Evolutionary conservation across 1,284 basidiomycete species (phyloP).

Genomic region (Thecaphora frezii): DNA sequence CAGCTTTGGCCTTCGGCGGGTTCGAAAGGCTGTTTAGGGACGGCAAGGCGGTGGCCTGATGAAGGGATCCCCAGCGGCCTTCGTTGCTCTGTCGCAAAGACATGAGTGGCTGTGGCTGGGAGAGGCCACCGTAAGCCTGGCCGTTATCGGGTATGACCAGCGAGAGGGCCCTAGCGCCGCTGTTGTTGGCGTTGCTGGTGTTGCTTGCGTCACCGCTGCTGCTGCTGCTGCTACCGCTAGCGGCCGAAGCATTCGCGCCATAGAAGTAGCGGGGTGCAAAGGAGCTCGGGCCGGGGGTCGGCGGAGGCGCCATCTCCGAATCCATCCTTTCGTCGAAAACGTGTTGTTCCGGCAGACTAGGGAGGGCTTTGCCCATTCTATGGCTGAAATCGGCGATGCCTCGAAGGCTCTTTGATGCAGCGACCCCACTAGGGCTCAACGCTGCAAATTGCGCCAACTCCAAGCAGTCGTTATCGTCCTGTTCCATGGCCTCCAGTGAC

Average conservation of each 20-base stretch:
- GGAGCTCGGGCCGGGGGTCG: not conserved
- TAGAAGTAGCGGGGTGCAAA: not conserved
- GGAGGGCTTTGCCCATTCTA: not conserved
- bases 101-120: no score
- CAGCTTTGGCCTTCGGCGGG: conserved; percentile 9
- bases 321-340: not conserved
- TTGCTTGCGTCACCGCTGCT: no score
- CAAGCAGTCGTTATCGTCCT: no score
- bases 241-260: not conserved
- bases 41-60: conserved; percentile 4
- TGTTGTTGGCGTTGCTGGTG: no score
- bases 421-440: no score
- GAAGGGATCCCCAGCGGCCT: conserved; percentile 4
- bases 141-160: conserved; percentile 28
- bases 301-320: not conserved
- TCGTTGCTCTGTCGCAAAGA: no score
- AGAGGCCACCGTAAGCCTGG: conserved; percentile 20
- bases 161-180: conserved; percentile 17
- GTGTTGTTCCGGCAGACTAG: not conserved
- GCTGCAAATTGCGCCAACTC: no score
- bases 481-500: no score
- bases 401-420: not conserved
- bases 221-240: not conserved
- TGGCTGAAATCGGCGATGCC: not conserved
- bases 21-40: conserved; percentile 9